phyloP scores from a whole-genome alignment of 2,329 filamentous ascomycete species.

The Talaromyces marneffei region DNA sequence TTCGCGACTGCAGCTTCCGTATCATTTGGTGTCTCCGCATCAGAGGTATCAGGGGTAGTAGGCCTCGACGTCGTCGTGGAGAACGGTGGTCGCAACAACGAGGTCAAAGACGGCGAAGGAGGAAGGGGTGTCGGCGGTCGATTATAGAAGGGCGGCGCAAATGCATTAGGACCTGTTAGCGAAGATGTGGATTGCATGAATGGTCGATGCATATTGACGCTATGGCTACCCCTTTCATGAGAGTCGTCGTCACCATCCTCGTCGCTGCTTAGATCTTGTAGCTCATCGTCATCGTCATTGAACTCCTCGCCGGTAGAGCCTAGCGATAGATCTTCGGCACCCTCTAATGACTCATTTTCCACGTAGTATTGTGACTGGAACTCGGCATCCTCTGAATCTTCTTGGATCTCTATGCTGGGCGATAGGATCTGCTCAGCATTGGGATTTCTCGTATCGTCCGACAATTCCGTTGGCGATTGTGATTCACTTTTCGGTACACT shows the following conservation, averaged over 20 bases:
- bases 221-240: not conserved
- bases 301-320: conserved; percentile 10
- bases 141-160: conserved; percentile 89
- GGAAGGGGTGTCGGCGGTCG: conserved; percentile 91
- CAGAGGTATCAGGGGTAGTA: conserved; percentile 85
- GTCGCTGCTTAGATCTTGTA: conserved; percentile 13
- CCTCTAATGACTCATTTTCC: conserved; percentile 34
- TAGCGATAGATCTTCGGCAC: conserved; percentile 12
- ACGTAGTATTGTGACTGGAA: conserved; percentile 44
- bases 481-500: not conserved
- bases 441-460: not conserved
- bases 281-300: conserved; percentile 12
- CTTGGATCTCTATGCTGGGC: conserved; percentile 9
- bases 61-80: conserved; percentile 69
- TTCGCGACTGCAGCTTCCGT: conserved; percentile 56
- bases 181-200: conserved; percentile 39
- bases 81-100: conserved; percentile 69
- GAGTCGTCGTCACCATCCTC: conserved; percentile 17
- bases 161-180: conserved; percentile 42
- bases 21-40: conserved; percentile 65
- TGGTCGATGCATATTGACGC: conserved; percentile 27
- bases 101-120: conserved; percentile 86
- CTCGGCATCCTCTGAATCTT: conserved; percentile 6
- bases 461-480: not conserved
- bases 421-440: not conserved